phyloP scores from a whole-genome alignment of 495 filamentous ascomycete genomes.

The Penicillium odoratum region DNA sequence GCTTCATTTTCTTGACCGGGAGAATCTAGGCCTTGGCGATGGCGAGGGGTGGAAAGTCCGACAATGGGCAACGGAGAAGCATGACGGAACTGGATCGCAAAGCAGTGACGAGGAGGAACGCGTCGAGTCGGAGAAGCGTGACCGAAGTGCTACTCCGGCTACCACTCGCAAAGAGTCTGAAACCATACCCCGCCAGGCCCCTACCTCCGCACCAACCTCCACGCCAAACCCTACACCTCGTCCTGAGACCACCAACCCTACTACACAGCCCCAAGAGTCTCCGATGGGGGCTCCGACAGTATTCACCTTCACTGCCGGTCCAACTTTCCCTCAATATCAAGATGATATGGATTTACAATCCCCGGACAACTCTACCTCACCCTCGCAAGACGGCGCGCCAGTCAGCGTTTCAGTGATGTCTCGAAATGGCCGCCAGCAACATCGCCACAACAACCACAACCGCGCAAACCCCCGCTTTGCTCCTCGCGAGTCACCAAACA shows the following conservation, averaged over 20 bases:
- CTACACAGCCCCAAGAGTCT: slow-evolving; percentile 28
- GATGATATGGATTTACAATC: slow-evolving; percentile 68
- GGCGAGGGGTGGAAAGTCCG: slow-evolving; percentile 80
- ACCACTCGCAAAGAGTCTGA: slow-evolving; percentile 53
- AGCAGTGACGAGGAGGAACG: slow-evolving; percentile 71
- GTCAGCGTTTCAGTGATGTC: slow-evolving; percentile 54
- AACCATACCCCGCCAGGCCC: slow-evolving; percentile 26
- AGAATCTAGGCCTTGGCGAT: slow-evolving; percentile 72
- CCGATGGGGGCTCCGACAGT: slow-evolving; percentile 35
- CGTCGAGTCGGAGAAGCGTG: slow-evolving; percentile 53
- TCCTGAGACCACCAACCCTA: slow-evolving; percentile 24
- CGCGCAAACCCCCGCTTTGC: slow-evolving; percentile 45
- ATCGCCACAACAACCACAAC: slow-evolving; percentile 48
- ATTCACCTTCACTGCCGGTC: slow-evolving; percentile 70
- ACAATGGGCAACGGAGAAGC: slow-evolving; percentile 79
- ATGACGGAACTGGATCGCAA: slow-evolving; percentile 62
- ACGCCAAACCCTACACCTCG: slow-evolving; percentile 35
- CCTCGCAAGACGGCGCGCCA: slow-evolving; percentile 38
- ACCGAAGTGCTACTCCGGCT: slow-evolving; percentile 60
- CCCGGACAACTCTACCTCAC: slow-evolving; percentile 36
- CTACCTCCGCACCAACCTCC: slow-evolving; percentile 40
- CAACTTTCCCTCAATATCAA: slow-evolving; percentile 55
- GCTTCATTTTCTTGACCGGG: slow-evolving; percentile 76
- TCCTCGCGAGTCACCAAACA: slow-evolving; percentile 41
- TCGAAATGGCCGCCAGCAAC: slow-evolving; percentile 50